Conservation (phyloP, 164 flowering plant genomes). For the Magnolia sinica region DNA sequence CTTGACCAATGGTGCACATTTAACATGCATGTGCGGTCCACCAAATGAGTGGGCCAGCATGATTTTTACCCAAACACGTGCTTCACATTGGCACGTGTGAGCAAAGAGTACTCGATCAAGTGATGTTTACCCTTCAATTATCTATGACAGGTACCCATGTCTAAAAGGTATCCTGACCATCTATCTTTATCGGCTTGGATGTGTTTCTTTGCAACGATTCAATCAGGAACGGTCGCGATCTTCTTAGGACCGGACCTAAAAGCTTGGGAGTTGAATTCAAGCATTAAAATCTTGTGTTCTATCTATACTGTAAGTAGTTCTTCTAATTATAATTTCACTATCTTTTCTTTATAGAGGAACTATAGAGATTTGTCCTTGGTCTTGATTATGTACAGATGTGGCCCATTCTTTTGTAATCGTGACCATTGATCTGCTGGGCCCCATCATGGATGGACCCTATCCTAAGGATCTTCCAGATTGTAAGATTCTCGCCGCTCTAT, state of each 20-base stretch:
- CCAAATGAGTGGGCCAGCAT: no score
- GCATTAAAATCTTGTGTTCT: conserved; percentile 28
- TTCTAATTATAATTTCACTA: not conserved
- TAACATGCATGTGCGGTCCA: no score
- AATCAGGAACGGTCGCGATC: conserved; percentile 39
- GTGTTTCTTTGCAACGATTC: conserved; percentile 56
- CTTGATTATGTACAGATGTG: not conserved
- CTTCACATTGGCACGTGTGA: no score
- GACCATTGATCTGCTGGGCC: not conserved
- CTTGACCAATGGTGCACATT: not conserved
- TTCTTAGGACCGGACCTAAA: conserved; percentile 38
- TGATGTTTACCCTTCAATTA: no score
- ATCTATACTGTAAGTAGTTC: conserved; percentile 42
- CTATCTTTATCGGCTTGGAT: conserved; percentile 63
- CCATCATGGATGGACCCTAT: not conserved
- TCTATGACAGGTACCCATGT: conserved; percentile 47
- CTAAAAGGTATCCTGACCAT: conserved; percentile 50
- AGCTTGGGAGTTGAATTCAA: conserved; percentile 49
- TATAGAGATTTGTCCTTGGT: not conserved
- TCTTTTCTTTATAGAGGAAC: not conserved
- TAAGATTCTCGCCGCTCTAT: not conserved
- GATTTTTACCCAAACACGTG: no score
- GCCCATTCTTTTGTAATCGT: not conserved
- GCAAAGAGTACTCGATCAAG: no score
- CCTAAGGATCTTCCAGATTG: not conserved